Conservation (phyloP, 345 rosid genomes). For the Dimocarpus longan region DNA sequence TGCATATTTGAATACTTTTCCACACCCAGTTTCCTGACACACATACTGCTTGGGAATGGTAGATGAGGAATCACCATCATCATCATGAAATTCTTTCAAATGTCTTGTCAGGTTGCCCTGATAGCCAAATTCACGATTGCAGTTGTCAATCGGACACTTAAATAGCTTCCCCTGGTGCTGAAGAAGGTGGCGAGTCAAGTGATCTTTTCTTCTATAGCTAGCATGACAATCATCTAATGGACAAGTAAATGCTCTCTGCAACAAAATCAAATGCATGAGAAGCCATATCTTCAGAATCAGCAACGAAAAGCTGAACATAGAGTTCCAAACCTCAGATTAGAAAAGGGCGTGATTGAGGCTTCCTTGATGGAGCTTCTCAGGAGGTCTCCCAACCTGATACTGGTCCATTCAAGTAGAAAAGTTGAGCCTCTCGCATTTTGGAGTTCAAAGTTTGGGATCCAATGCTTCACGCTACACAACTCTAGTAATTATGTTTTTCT, state of each 20-base stretch:
- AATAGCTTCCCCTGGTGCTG: constrained; percentile 77
- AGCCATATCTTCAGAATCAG: not conserved
- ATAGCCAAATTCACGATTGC: constrained; percentile 48
- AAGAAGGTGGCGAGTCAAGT: constrained; percentile 76
- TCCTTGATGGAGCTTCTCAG: constrained; percentile 97
- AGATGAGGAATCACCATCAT: constrained; percentile 24
- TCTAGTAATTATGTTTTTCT: constrained; percentile 19
- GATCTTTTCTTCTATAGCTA: constrained; percentile 90
- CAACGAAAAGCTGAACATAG: not conserved
- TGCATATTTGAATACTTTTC: constrained; percentile 66
- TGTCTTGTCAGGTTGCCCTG: constrained; percentile 70
- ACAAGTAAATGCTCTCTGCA: constrained; percentile 78
- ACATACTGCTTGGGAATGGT: constrained; percentile 37
- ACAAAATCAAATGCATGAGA: not conserved
- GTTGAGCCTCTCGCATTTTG: constrained; percentile 93
- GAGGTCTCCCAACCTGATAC: constrained; percentile 99
- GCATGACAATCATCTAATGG: constrained; percentile 61
- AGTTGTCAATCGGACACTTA: constrained; percentile 60
- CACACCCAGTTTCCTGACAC: constrained; percentile 80
- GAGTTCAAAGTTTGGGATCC: constrained; percentile 98
- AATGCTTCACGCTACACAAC: constrained; percentile 83
- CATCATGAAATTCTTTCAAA: constrained; percentile 48
- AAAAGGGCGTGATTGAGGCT: constrained; percentile 82
- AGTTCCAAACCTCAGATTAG: constrained; percentile 45
- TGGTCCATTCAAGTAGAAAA: constrained; percentile 68